Evolutionary conservation across 345 rosid genomes (phyloP), one percentile per base, ranked within the genome.

Genomic region (Cochlearia excelsa): DNA sequence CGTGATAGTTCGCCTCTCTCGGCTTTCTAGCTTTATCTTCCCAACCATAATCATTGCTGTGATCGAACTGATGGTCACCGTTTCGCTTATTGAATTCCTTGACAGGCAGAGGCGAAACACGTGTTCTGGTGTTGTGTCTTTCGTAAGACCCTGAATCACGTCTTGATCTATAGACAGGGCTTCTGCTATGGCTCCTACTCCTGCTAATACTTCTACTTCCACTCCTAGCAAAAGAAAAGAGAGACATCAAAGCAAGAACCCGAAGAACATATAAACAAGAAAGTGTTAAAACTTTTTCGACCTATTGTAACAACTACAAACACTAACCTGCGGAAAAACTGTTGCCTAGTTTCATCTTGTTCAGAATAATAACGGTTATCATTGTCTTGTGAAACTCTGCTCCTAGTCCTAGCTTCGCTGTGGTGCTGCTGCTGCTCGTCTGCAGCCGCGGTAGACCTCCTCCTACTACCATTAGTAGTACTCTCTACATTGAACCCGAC

Each of bases 101-200:
- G 50, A 87, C 82, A 66, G 80, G 26, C 65, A 61, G 78, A 63
- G 71, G 54, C 31, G 86, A 68, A 58, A 51, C 56, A 30, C 77
- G 78, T 29, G 81, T 67, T 79, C 87, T 76, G 63, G 78, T 76
- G 72, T 76, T 75, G 68, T 50, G 75, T 78, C 84, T 80, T 30
- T 77, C 98, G 72, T 77, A 70, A 37, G 74, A 59, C 66, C 78
- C 87, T 7, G 84, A 67, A 48, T 89, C 88, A 74, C 77, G 72
- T 70, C 87, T 77, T 61, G 63, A 49, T 49, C 82, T 80, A 61
- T 53, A 81, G 47, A 74, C 66, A 7, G 99, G 95, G 60, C 95
- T 93, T 81, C 68, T 50, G 62, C 84, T 82, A 38, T 70, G 95
- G 61, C 95, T 93, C 80, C 71, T 59, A 62, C 87, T 82, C 31